Evolutionary conservation across 108 stramenopile genomes (phyloP).

Genomic region (Discostella pseudostelligera): DNA sequence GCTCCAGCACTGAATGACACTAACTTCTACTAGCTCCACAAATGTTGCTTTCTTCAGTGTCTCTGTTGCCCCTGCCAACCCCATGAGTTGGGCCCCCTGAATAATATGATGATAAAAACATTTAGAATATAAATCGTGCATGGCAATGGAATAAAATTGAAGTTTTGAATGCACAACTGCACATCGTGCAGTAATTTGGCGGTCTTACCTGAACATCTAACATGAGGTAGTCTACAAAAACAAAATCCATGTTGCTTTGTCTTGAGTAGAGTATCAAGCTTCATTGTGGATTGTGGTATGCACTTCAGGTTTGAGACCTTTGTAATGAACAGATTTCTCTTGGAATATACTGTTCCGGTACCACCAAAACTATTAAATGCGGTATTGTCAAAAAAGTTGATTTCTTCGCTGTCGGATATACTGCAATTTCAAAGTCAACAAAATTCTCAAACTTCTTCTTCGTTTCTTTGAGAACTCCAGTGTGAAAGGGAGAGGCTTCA

Average conservation of each 20-base stretch:
- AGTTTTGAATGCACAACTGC: not conserved
- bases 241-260: conserved; percentile 6
- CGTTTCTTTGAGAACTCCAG: conserved; percentile 5
- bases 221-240: conserved; percentile 38
- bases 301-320: conserved; percentile 1
- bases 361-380: not conserved
- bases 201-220: conserved; percentile 28
- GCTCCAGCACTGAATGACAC: conserved; percentile 39
- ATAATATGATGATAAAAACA: not conserved
- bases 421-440: conserved; percentile 22
- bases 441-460: not conserved
- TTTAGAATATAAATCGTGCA: not conserved
- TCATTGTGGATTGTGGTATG: conserved; percentile 22
- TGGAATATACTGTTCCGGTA: conserved; percentile 42
- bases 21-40: conserved; percentile 42
- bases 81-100: conserved; percentile 34
- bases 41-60: conserved; percentile 33
- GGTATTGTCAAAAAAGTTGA: conserved; percentile 17
- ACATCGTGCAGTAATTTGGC: too few relatives aligned
- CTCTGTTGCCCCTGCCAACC: conserved; percentile 22
- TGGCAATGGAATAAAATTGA: not conserved
- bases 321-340: conserved; percentile 26
- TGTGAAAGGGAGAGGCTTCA: conserved; percentile 16
- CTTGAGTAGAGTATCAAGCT: conserved; percentile 28
- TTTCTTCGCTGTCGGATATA: conserved; percentile 1